phyloP scores from a whole-genome alignment of 2,329 filamentous ascomycete genomes.

The Emmonsiellopsis sp. region DNA sequence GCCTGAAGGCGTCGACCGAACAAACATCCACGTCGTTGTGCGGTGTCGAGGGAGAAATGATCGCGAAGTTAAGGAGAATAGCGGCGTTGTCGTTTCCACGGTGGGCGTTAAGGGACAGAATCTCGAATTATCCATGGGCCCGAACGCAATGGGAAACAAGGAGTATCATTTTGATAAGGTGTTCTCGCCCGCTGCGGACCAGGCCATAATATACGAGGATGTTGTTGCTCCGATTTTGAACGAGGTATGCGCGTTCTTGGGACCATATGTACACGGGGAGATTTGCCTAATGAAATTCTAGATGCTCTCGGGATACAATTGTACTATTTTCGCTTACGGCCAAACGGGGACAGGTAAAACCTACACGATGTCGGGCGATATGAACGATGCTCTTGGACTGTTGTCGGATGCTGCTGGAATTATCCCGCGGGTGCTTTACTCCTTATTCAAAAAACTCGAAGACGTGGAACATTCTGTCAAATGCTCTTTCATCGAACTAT shows the following conservation, averaged over 20 bases:
- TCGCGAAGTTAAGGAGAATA: conserved; percentile 88
- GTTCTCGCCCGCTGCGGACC: conserved; percentile 89
- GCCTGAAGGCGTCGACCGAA: conserved; percentile 41
- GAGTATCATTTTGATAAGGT: conserved; percentile 95
- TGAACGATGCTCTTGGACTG: conserved; percentile 75
- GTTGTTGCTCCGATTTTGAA: conserved; percentile 87
- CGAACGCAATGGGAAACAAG: conserved; percentile 88
- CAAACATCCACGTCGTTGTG: conserved; percentile 96
- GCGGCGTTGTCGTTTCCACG: conserved; percentile 79
- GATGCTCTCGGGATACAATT: conserved; percentile 94
- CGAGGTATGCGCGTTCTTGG: conserved; percentile 52
- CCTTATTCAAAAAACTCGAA: conserved; percentile 77
- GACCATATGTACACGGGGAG: no score
- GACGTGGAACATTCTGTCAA: conserved; percentile 82
- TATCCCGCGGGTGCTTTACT: conserved; percentile 80
- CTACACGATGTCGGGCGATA: conserved; percentile 98
- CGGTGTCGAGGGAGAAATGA: conserved; percentile 87
- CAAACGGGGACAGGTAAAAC: conserved; percentile 98
- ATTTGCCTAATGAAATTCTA: conserved; percentile 26
- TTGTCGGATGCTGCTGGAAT: conserved; percentile 89
- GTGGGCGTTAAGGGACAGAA: conserved; percentile 79
- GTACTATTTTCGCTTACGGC: conserved; percentile 96
- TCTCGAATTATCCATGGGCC: conserved; percentile 83
- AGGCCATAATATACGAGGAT: conserved; percentile 89
- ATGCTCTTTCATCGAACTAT: conserved; percentile 96